Evolutionary conservation across 169 alveolate species (phyloP), one percentile per base, ranked within the genome.

Genomic region (Plasmodium reichenowi): DNA sequence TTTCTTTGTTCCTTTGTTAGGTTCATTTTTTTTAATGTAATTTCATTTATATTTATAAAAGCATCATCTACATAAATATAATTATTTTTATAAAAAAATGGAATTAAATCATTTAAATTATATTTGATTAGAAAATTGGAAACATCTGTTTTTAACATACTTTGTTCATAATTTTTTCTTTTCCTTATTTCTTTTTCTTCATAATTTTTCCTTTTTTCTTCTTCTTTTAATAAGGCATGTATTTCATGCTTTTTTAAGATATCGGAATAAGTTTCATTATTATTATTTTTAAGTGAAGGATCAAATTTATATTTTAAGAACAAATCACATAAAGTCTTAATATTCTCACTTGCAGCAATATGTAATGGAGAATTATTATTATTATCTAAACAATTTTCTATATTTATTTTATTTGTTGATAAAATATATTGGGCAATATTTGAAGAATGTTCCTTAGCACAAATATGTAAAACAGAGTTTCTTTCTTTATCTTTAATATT

Each of bases 141-240:
- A 22, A 86, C 92, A n/a, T 86, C 92, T 3, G 92, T 86, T 86
- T 86, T 86, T 86, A 48, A 54, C 92, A 86, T 86, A 10, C 13
- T 56, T 38, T 70, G 70, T 72, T 86, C 92, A 58, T 64, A 48
- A 43, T 71, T 71, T 56, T 86, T 70, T 47, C 88, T 86, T 52
- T 72, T 86, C 32, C 88, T 62, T 20, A 86, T 60, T 86, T 86
- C 92, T 60, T 67, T 86, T 73, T 86, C 92, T 73, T 86, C 75
- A 47, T 64, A 48, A 59, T 17, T 72, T 60, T 72, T 86, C 38
- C 72, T 60, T 52, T 86, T 86, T 52, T 86, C 92, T 86, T 86
- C 74, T 47, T 86, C 75, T 54, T 71, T 62, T 66, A 63, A 32
- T 12, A 72, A 26, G 60, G 71, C 76, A 72, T 72, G 59, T 47